Evolutionary conservation across 2,329 filamentous ascomycete species (phyloP).

Genomic region (Dissoconium aciculare): DNA sequence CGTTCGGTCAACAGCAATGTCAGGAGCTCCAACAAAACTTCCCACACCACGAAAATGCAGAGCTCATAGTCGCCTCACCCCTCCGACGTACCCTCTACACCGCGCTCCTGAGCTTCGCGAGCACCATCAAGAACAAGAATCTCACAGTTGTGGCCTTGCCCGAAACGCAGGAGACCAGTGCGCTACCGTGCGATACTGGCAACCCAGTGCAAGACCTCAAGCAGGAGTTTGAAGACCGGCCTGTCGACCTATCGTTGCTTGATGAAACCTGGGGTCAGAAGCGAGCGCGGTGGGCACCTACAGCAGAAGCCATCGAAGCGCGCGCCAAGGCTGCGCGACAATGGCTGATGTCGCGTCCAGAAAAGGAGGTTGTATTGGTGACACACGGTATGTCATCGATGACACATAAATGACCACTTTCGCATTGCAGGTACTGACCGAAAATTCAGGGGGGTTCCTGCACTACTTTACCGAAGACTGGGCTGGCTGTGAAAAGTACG

Average conservation of each 20-base stretch:
- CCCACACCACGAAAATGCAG: conserved; percentile 48
- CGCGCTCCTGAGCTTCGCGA: conserved; percentile 52
- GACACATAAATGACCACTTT: neutral
- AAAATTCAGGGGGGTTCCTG: conserved; percentile 43
- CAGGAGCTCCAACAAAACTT: conserved; percentile 46
- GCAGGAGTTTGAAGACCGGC: conserved; percentile 44
- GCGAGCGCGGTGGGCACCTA: conserved; percentile 32
- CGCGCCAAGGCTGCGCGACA: conserved; percentile 47
- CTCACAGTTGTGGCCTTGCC: conserved; percentile 51
- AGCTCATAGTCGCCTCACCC: conserved; percentile 62
- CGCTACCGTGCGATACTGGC: conserved; percentile 63
- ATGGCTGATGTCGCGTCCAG: conserved; percentile 38
- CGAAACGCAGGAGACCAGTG: conserved; percentile 63
- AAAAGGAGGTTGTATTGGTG: conserved; percentile 60
- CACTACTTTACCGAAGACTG: conserved; percentile 79
- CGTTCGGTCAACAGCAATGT: conserved; percentile 64
- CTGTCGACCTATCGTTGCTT: conserved; percentile 50
- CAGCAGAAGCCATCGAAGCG: conserved; percentile 38
- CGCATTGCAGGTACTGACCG: conserved; percentile 1
- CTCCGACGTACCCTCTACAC: conserved; percentile 71
- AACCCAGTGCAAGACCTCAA: conserved; percentile 40
- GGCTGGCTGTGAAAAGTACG: conserved; percentile 40
- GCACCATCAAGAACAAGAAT: conserved; percentile 31
- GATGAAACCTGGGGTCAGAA: conserved; percentile 57
- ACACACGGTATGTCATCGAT: conserved; percentile 60